Percentiles rank a stretch among this genome's conserved stretches.
Conservation (phyloP, 1,284 basidiomycete species). For the Leccinum fuscescens region DNA sequence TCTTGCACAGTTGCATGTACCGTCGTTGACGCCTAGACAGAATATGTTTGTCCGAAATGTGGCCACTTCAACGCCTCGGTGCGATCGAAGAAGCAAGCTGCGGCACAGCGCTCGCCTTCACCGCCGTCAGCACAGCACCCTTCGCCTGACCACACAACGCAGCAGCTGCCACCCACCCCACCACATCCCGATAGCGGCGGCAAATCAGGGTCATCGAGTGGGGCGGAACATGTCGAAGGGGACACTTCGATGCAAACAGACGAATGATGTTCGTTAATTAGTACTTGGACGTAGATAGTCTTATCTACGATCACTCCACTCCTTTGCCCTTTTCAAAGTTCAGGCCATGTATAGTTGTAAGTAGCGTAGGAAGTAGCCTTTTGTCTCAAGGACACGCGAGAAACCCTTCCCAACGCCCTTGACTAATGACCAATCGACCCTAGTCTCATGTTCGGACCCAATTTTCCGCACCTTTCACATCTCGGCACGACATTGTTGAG, state of each 20-base stretch:
- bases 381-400: neutral
- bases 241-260: constrained; percentile 5
- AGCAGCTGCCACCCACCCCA: constrained; percentile 4
- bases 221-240: neutral
- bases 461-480: neutral
- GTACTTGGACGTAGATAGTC: neutral
- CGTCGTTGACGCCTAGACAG: constrained; percentile 35
- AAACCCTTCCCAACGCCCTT: neutral
- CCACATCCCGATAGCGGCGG: neutral
- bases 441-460: neutral
- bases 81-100: constrained; percentile 38
- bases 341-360: neutral
- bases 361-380: neutral
- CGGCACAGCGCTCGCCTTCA: constrained; percentile 25
- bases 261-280: neutral
- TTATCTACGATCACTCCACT: neutral
- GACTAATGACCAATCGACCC: neutral
- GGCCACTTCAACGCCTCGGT: constrained; percentile 67
- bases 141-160: constrained; percentile 12
- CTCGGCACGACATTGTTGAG: neutral
- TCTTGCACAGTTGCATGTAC: neutral
- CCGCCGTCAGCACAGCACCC: constrained; percentile 18
- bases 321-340: neutral
- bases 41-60: constrained; percentile 76
- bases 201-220: neutral